Conservation (phyloP, 164 flowering plant genomes). For the Cinnamomum chago region DNA sequence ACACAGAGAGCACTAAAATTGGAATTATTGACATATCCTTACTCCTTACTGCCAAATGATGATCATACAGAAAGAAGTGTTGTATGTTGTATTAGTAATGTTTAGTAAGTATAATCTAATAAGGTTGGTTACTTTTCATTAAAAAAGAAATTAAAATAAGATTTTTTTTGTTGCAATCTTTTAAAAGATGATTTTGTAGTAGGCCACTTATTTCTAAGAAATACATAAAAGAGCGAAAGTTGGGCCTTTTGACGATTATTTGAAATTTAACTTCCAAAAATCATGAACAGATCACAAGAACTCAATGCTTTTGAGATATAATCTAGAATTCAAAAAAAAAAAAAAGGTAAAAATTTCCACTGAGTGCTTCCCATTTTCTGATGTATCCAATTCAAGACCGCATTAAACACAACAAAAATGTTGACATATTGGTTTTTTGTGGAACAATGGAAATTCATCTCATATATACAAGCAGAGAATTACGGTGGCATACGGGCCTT, state of each 20-base stretch:
- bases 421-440: not conserved
- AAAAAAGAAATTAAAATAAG: too few species aligned
- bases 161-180: too few species aligned
- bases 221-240: too few species aligned
- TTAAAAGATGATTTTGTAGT: not conserved
- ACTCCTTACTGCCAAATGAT: not conserved
- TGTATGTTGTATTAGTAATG: not conserved
- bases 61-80: not conserved
- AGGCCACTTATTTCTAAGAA: too few species aligned
- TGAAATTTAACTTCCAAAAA: too few species aligned
- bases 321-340: too few species aligned
- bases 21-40: not conserved
- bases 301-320: not conserved
- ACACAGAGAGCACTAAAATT: too few species aligned
- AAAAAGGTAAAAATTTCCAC: not conserved
- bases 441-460: not conserved
- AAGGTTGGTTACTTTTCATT: not conserved
- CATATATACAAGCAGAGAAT: not conserved
- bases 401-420: not conserved
- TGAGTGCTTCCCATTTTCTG: not conserved
- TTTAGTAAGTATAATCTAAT: not conserved
- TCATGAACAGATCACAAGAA: not conserved
- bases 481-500: not conserved
- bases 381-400: too few species aligned
- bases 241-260: too few species aligned